Evolutionary conservation across 805 yeast species (phyloP).

Genomic region (Monosporozyma siamensis): DNA sequence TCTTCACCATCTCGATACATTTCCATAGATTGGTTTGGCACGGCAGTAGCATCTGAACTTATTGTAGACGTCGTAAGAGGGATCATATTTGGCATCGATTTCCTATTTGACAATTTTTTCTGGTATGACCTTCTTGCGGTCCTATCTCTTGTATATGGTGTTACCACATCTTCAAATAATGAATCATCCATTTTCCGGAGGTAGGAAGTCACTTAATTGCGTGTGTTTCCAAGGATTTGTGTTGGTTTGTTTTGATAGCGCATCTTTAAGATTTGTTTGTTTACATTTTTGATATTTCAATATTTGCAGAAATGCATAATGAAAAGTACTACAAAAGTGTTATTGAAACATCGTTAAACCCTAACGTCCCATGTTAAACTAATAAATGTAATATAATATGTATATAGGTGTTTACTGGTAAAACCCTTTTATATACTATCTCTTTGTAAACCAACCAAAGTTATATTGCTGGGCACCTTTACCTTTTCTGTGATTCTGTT

Average conservation of each 20-base stretch:
- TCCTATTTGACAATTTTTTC: background rate
- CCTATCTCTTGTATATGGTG: slow-evolving; percentile 15
- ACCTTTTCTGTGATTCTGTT: slow-evolving; percentile 56
- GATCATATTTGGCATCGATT: slow-evolving; percentile 1
- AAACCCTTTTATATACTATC: slow-evolving; percentile 38
- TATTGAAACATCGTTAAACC: too few relatives aligned
- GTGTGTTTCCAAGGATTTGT: too few relatives aligned
- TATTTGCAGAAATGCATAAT: background rate
- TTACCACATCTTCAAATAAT: slow-evolving; percentile 27
- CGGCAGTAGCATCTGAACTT: slow-evolving; percentile 23
- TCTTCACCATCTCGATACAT: background rate
- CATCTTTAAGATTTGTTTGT: background rate
- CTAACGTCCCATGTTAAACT: too few relatives aligned
- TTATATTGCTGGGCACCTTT: slow-evolving; percentile 41
- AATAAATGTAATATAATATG: too few relatives aligned
- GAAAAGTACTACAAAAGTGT: background rate
- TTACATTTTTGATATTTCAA: slow-evolving; percentile 1
- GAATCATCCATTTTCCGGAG: slow-evolving; percentile 20
- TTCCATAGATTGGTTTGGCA: background rate
- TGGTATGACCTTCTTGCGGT: background rate
- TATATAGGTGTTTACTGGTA: too few relatives aligned
- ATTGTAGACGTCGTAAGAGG: slow-evolving; percentile 22
- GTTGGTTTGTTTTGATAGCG: background rate
- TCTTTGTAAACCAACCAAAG: slow-evolving; percentile 67
- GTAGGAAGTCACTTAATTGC: too few relatives aligned